Evolutionary conservation across 2,329 filamentous ascomycete genomes (phyloP).

Genomic region (Penicillium sclerotigenum): DNA sequence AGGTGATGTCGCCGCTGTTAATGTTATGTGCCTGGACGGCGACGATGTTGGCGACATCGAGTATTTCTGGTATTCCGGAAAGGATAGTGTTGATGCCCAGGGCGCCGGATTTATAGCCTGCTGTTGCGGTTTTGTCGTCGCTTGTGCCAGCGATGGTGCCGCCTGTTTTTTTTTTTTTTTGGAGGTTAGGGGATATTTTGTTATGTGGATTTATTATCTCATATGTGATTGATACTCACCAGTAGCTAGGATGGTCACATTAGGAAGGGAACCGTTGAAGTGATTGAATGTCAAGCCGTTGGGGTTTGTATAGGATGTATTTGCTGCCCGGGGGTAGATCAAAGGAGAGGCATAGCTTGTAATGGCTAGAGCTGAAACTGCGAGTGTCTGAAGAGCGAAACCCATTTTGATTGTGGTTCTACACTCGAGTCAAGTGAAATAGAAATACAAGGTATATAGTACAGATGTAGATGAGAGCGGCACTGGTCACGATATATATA

Average conservation of each 20-base stretch:
- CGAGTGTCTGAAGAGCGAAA: conserved; percentile 13
- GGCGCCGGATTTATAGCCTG: conserved; percentile 26
- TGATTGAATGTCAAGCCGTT: conserved; percentile 28
- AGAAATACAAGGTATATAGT: neutral
- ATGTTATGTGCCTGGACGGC: conserved; percentile 30
- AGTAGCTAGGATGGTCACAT: conserved; percentile 27
- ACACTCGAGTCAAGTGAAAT: neutral
- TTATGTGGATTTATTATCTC: neutral
- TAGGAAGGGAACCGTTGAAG: conserved; percentile 26
- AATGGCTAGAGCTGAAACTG: conserved; percentile 19
- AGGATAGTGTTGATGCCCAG: conserved; percentile 25
- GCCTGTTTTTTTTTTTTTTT: conserved; percentile 15
- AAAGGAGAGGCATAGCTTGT: conserved; percentile 23
- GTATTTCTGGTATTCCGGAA: conserved; percentile 25
- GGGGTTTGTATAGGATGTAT: conserved; percentile 24
- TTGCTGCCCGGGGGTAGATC: conserved; percentile 18
- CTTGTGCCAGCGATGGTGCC: conserved; percentile 28
- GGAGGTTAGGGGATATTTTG: neutral
- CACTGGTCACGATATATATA: neutral
- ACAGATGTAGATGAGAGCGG: neutral
- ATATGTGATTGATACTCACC: conserved; percentile 5
- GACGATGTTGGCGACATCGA: conserved; percentile 27
- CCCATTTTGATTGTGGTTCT: conserved; percentile 12
- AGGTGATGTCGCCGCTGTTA: conserved; percentile 25
- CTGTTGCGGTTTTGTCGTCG: conserved; percentile 25